These are phyloP conservation scores for Mucor plumbeus DNA, from an alignment of 371 early-diverging fungal species.

Conservation along the genomic window DNA sequence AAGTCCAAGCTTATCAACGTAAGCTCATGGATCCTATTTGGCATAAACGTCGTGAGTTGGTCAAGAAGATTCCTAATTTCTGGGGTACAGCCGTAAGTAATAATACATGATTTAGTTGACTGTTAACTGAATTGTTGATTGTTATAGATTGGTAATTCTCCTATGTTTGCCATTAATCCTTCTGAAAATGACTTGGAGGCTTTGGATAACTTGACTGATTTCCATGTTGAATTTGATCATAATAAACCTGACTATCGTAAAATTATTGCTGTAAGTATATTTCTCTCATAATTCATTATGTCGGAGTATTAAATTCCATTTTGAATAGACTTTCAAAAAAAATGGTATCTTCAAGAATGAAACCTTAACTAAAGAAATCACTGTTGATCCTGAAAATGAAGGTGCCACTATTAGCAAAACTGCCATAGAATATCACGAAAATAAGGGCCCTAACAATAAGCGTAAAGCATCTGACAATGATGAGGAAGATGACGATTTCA, in stretches of 20 bases:
- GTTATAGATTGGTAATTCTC: slow-evolving; percentile 44
- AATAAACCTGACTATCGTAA: slow-evolving; percentile 55
- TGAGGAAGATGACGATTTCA: slow-evolving; percentile 33
- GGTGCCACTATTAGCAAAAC: slow-evolving; percentile 40
- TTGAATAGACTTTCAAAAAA: slow-evolving; percentile 55
- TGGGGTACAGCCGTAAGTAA: slow-evolving; percentile 53
- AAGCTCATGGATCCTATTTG: slow-evolving; percentile 60
- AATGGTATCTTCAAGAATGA: slow-evolving; percentile 63
- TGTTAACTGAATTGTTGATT: background rate
- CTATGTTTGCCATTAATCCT: slow-evolving; percentile 23
- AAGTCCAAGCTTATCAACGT: slow-evolving; percentile 45
- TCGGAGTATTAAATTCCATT: background rate
- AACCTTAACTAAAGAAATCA: slow-evolving; percentile 56
- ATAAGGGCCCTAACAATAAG: slow-evolving; percentile 51
- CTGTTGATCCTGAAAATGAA: slow-evolving; percentile 48
- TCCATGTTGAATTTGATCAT: slow-evolving; percentile 61
- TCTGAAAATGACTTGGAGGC: slow-evolving; percentile 47
- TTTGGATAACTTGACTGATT: slow-evolving; percentile 58
- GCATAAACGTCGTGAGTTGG: slow-evolving; percentile 61
- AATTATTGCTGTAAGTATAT: slow-evolving; percentile 51
- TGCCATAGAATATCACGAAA: slow-evolving; percentile 57
- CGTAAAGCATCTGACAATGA: slow-evolving; percentile 42
- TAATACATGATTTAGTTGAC: too few relatives aligned
- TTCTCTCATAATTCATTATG: background rate
- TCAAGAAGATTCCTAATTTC: slow-evolving; percentile 62